Base-by-base conservation (phyloP, 305 asterid species). In the Ajuga reptans region DNA sequence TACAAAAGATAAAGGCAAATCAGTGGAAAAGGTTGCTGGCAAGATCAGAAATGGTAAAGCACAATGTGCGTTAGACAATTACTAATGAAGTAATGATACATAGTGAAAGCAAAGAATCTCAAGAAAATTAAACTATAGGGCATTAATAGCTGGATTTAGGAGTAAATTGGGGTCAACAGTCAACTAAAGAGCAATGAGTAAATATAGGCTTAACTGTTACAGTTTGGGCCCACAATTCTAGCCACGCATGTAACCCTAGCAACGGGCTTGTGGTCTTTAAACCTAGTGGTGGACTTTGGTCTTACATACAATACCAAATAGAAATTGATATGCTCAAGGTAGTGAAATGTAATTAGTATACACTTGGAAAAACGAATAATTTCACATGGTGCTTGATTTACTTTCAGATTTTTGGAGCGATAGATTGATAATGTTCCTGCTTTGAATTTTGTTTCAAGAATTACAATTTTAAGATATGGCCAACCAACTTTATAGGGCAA, bases 1-100 rank as follows among this genome's bases (percentile, higher is more conserved):
- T 61, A 68, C 64, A 57, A 63, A 39, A 43, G 57, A 66, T 69
- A 70, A 61, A 50, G 63, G 52, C 62, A 63, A 72, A 11, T 36
- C 53, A 68, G 57, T 39, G 21, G 53, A 56, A 73, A 71, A 62
- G 17, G 34, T 36, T 36, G 10, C 18, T 18, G 36, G 34, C 17
- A 72, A 47, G 65, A 56, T 64, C 49, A 14, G 17, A 64, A 49
- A 37, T 39, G 51, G 49, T 12, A 34, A 58, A 29, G 31, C 54
- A 33, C 5, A 8, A 49, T 5, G 10, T 16, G 63, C n/a, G 34
- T 52, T 62, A 4, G 31, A 9, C 36, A 64, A 63, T 5, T 3
- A 9, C 17, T 21, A 24, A 66, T 15, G 45, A 5, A 9, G 16
- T 14, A 21, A 65, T 14, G 43, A 64, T 55, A 41, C 33, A 52